phyloP scores from a whole-genome alignment of 75 land plant genomes.

The Pinus tabuliformis region DNA sequence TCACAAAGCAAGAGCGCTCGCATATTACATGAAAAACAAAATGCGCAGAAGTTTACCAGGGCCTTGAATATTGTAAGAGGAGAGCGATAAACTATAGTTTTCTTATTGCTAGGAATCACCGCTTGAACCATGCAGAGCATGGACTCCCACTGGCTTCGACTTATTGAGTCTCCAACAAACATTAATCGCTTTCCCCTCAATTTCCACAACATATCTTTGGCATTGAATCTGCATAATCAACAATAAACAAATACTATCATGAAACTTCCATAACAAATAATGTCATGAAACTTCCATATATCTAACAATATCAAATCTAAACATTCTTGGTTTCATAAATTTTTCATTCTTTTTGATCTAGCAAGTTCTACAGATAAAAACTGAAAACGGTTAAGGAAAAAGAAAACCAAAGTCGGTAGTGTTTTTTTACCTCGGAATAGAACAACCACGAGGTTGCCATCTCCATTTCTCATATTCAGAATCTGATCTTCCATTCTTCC shows the following conservation, averaged over 20 bases:
- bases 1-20: background rate
- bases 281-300: background rate
- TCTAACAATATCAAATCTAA: background rate
- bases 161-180: conserved; percentile 84
- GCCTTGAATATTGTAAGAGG: conserved; percentile 20
- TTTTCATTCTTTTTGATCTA: background rate
- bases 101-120: conserved; percentile 44
- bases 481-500: conserved; percentile 64
- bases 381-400: too few species aligned
- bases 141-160: conserved; percentile 88
- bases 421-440: conserved; percentile 46
- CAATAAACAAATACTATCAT: background rate
- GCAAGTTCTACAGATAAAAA: background rate
- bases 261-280: conserved; percentile 1
- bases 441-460: conserved; percentile 60
- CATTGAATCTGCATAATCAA: conserved; percentile 56
- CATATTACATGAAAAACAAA: background rate
- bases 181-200: conserved; percentile 71
- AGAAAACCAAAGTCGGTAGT: background rate
- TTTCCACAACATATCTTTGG: conserved; percentile 58
- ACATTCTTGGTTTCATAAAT: background rate
- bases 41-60: conserved; percentile 17
- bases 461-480: conserved; percentile 64
- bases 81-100: conserved; percentile 7
- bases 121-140: conserved; percentile 73